Conservation (phyloP, 805 yeast species). For the Blastobotrys robertii region DNA sequence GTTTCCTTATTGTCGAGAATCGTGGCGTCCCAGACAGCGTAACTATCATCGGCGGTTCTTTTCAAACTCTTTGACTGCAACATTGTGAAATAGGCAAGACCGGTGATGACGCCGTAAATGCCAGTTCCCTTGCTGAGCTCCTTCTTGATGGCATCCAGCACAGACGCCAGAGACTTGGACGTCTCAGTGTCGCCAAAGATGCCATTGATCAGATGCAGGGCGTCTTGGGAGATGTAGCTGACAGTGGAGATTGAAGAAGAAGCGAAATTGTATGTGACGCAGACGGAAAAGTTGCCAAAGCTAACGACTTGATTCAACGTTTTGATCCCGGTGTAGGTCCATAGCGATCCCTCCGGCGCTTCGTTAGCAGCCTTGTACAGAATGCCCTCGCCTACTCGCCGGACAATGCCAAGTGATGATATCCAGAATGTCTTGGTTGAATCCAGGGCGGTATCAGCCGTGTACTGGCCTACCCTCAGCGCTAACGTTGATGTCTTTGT, state of each 20-base stretch:
- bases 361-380: constrained; percentile 23
- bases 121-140: constrained; percentile 25
- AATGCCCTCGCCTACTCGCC: constrained; percentile 22
- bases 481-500: constrained; percentile 21
- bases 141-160: constrained; percentile 19
- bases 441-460: constrained; percentile 21
- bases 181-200: constrained; percentile 28
- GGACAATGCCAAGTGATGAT: constrained; percentile 19
- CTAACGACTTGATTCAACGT: constrained; percentile 18
- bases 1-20: constrained; percentile 26
- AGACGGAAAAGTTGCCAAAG: constrained; percentile 21
- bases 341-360: constrained; percentile 19
- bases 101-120: constrained; percentile 21
- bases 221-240: constrained; percentile 21
- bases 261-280: constrained; percentile 23
- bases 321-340: constrained; percentile 17
- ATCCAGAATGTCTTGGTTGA: constrained; percentile 19
- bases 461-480: constrained; percentile 21
- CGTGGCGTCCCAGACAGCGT: constrained; percentile 27
- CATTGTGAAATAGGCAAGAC: constrained; percentile 23
- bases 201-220: constrained; percentile 22
- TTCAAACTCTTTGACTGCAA: constrained; percentile 22
- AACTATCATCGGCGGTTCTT: constrained; percentile 13
- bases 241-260: constrained; percentile 17
- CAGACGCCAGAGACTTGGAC: constrained; percentile 22